Conservation (phyloP, 495 filamentous ascomycete genomes). For the Pyrenula massariospora region DNA sequence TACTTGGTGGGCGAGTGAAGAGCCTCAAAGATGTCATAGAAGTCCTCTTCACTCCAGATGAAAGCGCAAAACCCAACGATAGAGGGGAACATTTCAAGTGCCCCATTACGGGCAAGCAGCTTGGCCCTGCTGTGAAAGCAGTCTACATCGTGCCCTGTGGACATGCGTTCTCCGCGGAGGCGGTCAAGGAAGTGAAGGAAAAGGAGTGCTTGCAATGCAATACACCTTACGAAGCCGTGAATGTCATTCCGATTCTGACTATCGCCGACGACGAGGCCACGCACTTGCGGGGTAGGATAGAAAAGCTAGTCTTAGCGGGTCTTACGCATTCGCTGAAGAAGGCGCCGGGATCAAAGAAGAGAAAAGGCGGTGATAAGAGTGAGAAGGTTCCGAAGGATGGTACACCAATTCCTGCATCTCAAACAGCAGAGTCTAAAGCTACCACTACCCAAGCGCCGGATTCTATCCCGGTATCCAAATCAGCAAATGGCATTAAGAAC, state of each 20-base stretch:
- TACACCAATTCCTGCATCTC: not conserved
- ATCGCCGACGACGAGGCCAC: conserved; percentile 59
- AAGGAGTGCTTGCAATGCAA: conserved; percentile 60
- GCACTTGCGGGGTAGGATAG: conserved; percentile 48
- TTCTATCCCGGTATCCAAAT: conserved; percentile 1
- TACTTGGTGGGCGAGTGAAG: conserved; percentile 62
- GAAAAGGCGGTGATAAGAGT: conserved; percentile 40
- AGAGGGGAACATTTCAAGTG: conserved; percentile 59
- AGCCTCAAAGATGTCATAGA: conserved; percentile 81
- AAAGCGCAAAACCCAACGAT: conserved; percentile 26
- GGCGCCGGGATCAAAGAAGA: conserved; percentile 55
- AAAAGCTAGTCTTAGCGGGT: conserved; percentile 53
- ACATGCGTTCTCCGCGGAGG: conserved; percentile 81
- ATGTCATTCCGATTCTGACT: conserved; percentile 75
- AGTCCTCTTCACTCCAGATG: conserved; percentile 61
- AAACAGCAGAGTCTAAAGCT: conserved; percentile 11
- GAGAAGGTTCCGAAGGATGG: conserved; percentile 20
- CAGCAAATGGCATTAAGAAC: conserved; percentile 63
- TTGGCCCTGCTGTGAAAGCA: conserved; percentile 67
- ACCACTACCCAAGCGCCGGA: conserved; percentile 19
- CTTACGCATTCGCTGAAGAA: conserved; percentile 88
- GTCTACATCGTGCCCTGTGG: conserved; percentile 93
- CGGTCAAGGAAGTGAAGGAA: conserved; percentile 64
- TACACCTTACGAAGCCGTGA: conserved; percentile 57
- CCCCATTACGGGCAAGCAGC: conserved; percentile 73